These are phyloP conservation scores for Xylaria telfairii DNA, from an alignment of 495 filamentous ascomycete genomes.

Conservation along the genomic window DNA sequence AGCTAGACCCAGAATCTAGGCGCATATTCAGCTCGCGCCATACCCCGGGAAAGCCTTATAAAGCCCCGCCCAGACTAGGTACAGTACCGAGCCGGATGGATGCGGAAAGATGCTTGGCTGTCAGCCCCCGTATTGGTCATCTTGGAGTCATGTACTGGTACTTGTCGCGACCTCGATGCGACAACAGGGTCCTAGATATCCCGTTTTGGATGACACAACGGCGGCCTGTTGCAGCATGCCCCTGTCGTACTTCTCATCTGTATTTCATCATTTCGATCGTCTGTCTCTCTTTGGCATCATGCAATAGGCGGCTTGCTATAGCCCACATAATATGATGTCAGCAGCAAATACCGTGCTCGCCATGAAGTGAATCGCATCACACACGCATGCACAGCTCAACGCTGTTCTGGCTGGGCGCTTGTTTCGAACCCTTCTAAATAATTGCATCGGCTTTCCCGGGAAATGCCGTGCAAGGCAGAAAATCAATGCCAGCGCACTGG, in stretches of 20 bases:
- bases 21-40: constrained; percentile 18
- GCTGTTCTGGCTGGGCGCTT: neutral
- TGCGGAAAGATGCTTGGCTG: neutral
- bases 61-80: neutral
- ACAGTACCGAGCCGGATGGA: constrained; percentile 1
- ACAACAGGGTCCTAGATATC: neutral
- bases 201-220: neutral
- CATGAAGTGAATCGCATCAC: neutral
- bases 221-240: neutral
- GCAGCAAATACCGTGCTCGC: neutral
- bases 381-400: neutral
- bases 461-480: neutral
- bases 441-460: neutral
- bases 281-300: neutral
- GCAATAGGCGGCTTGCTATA: neutral
- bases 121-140: constrained; percentile 1
- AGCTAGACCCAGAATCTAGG: constrained; percentile 13
- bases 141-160: constrained; percentile 8
- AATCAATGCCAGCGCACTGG: neutral
- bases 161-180: constrained; percentile 2
- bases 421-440: neutral
- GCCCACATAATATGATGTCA: neutral
- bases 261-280: neutral
- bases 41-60: neutral
- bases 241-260: neutral